phyloP scores from a whole-genome alignment of 2,329 filamentous ascomycete species.

The Fusarium sp. region DNA sequence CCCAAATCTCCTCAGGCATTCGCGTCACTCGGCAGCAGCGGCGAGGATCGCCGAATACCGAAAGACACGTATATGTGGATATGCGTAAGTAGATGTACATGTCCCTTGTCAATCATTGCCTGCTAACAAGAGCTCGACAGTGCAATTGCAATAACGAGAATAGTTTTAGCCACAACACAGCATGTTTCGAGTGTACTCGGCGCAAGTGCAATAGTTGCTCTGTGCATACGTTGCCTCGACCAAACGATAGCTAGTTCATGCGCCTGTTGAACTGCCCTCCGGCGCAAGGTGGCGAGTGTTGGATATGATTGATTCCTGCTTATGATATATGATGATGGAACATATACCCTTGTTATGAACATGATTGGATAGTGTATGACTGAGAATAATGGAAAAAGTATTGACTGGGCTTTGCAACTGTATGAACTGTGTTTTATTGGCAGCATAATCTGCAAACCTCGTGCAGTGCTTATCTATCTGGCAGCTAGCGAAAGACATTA shows the following conservation, averaged over 20 bases:
- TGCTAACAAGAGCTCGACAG: constrained; percentile 32
- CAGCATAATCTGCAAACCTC: not conserved
- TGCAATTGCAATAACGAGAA: constrained; percentile 34
- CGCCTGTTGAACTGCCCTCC: not conserved
- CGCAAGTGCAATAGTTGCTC: constrained; percentile 16
- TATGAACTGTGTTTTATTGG: not conserved
- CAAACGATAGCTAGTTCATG: constrained; percentile 5
- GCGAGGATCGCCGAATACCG: constrained; percentile 17
- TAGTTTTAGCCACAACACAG: constrained; percentile 6
- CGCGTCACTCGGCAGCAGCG: constrained; percentile 17
- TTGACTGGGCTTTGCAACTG: not conserved
- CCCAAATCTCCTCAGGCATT: constrained; percentile 4
- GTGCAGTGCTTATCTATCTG: not conserved
- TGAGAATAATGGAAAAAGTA: not conserved
- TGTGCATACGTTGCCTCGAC: not conserved
- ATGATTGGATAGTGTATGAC: not conserved
- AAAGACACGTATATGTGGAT: constrained; percentile 45
- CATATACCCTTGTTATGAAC: not conserved
- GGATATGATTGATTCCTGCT: not conserved
- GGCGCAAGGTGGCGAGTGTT: not conserved
- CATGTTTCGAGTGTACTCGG: constrained; percentile 28
- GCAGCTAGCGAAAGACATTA: not conserved
- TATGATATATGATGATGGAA: not conserved
- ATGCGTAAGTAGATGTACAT: constrained; percentile 47
- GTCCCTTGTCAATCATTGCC: not conserved